Base-by-base conservation (phyloP, 805 yeast genomes). In the Debaryomyces tyrocola region DNA sequence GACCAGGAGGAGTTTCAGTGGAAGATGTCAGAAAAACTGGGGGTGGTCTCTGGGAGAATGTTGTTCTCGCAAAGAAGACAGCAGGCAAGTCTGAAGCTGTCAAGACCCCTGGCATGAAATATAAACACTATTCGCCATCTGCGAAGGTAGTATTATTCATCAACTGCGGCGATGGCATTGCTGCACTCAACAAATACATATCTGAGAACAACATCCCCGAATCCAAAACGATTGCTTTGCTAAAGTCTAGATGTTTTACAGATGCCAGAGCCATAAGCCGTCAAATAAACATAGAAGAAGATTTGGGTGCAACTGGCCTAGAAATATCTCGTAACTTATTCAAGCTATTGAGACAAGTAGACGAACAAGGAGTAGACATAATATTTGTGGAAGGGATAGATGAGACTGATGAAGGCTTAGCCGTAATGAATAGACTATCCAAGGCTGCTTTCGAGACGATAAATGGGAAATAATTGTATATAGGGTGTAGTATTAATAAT, bases 81-180 rank as follows among this genome's bases (percentile, higher is more conserved):
- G 89, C 89, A 1, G 87, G 83, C 15, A 68, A 73, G 28, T 34
- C 58, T 17, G 97, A 89, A 52, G 77, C 83, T 1, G 95, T 87
- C 0, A 78, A 87, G 55, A 94, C 99, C 0, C 99, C 99, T 0
- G 99, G 99, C 0, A 94, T 94, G 99, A 94, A 94, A 61, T 94
- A 94, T 63, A 83, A 87, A 55, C 99, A 94, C 64, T 94, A 94
- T 63, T 87, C 97, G 0, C 99, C 99, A 3, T 77, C 78, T 1
- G 96, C 97, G 0, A 82, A 78, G 48, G 98, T 94, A 3, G 70
- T 86, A 0, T 64, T 91, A 4, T 81, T 90, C 51, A 65, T 73
- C 20, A 75, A 80, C 20, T 71, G 80, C 40, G 73, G 71, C 0
- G 72, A 78, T 45, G 79, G 83, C 0, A 53, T 47, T 2, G 41